These are phyloP conservation scores for Silene latifolia DNA, from an alignment of 148 eudicot species.

Conservation along the genomic window DNA sequence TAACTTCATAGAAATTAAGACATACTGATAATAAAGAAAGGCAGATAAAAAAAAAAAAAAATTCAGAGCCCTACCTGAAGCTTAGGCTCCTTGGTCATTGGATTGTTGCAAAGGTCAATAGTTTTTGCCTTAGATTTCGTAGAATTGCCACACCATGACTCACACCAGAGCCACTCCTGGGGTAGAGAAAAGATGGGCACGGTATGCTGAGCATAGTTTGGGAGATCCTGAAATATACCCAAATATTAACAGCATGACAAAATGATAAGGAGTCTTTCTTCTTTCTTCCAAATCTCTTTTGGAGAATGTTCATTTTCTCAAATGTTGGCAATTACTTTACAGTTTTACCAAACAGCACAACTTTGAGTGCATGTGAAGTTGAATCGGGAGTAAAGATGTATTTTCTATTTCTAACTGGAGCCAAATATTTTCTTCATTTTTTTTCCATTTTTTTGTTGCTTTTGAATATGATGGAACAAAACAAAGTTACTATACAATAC, in stretches of 20 bases:
- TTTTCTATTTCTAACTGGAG: neutral
- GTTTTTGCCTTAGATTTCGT: conserved; percentile 91
- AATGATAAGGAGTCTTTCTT: neutral
- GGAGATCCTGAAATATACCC: conserved; percentile 72
- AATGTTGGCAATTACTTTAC: neutral
- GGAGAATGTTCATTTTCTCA: neutral
- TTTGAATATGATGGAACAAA: no score
- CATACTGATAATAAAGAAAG: neutral
- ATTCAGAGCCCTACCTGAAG: conserved; percentile 55
- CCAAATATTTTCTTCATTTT: neutral
- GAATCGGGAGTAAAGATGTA: neutral
- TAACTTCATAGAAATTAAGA: no score
- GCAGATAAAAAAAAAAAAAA: neutral
- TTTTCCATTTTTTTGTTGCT: neutral
- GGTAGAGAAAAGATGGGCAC: conserved; percentile 97
- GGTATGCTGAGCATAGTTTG: conserved; percentile 93
- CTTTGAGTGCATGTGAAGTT: neutral
- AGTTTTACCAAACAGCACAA: neutral
- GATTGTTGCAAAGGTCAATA: conserved; percentile 94
- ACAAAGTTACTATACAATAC: no score
- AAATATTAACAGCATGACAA: conserved; percentile 4
- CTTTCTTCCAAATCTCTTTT: neutral
- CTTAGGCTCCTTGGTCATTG: conserved; percentile 98
- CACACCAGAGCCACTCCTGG: conserved; percentile 99
- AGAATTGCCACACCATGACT: conserved; percentile 97